Percentiles rank a stretch among this genome's conserved stretches.
These are phyloP conservation scores for Boechera divaricarpa DNA, from an alignment of 345 rosid genomes.

Conservation along the genomic window DNA sequence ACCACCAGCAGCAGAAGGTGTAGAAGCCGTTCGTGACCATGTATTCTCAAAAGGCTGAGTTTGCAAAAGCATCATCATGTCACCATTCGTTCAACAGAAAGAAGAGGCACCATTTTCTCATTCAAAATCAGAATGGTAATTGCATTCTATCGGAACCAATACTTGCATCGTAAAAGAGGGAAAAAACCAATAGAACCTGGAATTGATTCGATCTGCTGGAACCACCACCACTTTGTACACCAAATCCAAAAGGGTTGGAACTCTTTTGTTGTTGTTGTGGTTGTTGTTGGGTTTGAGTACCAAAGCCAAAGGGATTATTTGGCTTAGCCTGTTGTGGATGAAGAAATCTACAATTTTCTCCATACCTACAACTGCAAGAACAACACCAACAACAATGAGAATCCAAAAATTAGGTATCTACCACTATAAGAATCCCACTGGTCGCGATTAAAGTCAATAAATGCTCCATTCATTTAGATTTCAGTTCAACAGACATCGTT, in stretches of 20 bases:
- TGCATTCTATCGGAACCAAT: background rate
- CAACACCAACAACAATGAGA: conserved; percentile 27
- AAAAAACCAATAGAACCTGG: conserved; percentile 57
- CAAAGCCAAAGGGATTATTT: conserved; percentile 61
- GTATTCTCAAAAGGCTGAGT: conserved; percentile 74
- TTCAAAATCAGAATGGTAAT: background rate
- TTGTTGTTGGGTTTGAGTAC: conserved; percentile 50
- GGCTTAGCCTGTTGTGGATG: conserved; percentile 64
- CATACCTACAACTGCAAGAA: conserved; percentile 76
- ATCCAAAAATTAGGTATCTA: background rate
- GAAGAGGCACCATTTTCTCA: background rate
- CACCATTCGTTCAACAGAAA: conserved; percentile 13
- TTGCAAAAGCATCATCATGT: conserved; percentile 34
- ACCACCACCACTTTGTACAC: conserved; percentile 53
- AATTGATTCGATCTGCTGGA: conserved; percentile 58
- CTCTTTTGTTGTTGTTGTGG: conserved; percentile 50
- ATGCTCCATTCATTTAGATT: background rate
- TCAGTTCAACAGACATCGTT: conserved; percentile 2
- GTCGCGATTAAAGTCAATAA: background rate
- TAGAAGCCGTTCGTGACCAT: conserved; percentile 66
- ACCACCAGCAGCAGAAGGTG: conserved; percentile 41
- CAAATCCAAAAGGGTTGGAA: conserved; percentile 76
- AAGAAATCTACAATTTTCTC: conserved; percentile 73
- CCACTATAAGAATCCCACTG: background rate
- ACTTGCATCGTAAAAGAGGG: conserved; percentile 7